phyloP scores from a whole-genome alignment of 371 early-diverging fungal genomes.

The Mortierella sp. region DNA sequence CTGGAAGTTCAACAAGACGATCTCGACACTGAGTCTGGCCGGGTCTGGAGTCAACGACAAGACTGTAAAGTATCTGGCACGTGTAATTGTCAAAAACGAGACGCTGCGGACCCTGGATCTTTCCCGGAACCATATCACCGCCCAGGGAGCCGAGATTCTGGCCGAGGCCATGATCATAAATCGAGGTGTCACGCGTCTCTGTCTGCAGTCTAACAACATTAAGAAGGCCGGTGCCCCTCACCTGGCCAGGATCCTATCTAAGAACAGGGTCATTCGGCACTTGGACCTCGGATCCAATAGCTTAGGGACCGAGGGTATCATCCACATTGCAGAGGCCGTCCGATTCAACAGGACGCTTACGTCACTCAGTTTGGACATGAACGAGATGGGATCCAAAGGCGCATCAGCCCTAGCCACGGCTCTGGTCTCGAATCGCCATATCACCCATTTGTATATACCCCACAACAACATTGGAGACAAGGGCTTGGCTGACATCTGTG shows the following conservation, averaged over 20 bases:
- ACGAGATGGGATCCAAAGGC: constrained; percentile 51
- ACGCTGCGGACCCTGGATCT: constrained; percentile 41
- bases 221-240: constrained; percentile 38
- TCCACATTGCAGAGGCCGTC: constrained; percentile 50
- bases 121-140: constrained; percentile 46
- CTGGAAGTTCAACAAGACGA: constrained; percentile 56
- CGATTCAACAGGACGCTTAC: constrained; percentile 42
- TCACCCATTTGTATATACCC: constrained; percentile 56
- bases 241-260: constrained; percentile 39
- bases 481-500: constrained; percentile 44
- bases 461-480: constrained; percentile 57
- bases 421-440: constrained; percentile 41
- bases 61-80: constrained; percentile 47
- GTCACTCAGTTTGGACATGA: constrained; percentile 55
- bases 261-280: constrained; percentile 52
- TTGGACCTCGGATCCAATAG: constrained; percentile 50
- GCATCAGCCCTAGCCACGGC: constrained; percentile 36
- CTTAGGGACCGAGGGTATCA: constrained; percentile 39
- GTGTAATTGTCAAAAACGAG: constrained; percentile 53
- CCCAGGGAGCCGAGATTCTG: constrained; percentile 35
- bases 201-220: constrained; percentile 52
- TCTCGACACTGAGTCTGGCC: constrained; percentile 38
- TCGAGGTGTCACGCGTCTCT: constrained; percentile 39
- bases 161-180: constrained; percentile 50
- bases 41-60: constrained; percentile 52